phyloP scores from a whole-genome alignment of 2,329 filamentous ascomycete genomes.

The Metarhizium guizhouense region DNA sequence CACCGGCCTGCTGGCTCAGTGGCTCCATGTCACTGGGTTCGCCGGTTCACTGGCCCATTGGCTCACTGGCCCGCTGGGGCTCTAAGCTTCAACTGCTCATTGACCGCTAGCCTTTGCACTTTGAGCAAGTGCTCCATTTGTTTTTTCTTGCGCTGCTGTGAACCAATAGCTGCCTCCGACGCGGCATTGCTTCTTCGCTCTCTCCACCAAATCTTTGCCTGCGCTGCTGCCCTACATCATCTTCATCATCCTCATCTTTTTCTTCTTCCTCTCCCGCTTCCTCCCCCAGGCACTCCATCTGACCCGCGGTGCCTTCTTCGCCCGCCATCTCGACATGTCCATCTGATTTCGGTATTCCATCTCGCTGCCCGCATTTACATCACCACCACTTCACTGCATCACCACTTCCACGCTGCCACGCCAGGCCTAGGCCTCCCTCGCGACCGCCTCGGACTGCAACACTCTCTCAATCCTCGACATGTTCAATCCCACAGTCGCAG shows the following conservation, averaged over 20 bases:
- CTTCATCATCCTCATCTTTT: background rate
- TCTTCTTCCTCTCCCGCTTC: background rate
- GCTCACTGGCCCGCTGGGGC: no score
- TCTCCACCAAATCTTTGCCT: slow-evolving; percentile 9
- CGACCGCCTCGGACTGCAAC: background rate
- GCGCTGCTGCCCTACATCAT: slow-evolving; percentile 7
- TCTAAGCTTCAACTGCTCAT: background rate
- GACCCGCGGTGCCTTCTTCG: slow-evolving; percentile 1
- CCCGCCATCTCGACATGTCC: slow-evolving; percentile 9
- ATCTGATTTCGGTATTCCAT: slow-evolving; percentile 4
- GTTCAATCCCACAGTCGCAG: slow-evolving; percentile 49
- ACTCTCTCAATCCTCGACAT: slow-evolving; percentile 27
- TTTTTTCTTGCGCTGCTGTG: slow-evolving; percentile 17
- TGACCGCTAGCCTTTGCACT: no score
- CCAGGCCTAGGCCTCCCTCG: slow-evolving; percentile 1
- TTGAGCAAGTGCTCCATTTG: background rate
- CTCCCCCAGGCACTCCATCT: background rate
- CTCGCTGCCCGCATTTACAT: background rate
- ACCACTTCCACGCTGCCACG: background rate
- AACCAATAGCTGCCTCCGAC: slow-evolving; percentile 17
- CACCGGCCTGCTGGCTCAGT: no score
- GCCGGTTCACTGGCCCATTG: background rate
- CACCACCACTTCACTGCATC: background rate
- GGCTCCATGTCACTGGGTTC: no score
- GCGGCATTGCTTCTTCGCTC: slow-evolving; percentile 13